Evolutionary conservation across 345 rosid species (phyloP), one percentile per base, ranked within the genome.

Genomic region (Erysimum cheiranthoides): DNA sequence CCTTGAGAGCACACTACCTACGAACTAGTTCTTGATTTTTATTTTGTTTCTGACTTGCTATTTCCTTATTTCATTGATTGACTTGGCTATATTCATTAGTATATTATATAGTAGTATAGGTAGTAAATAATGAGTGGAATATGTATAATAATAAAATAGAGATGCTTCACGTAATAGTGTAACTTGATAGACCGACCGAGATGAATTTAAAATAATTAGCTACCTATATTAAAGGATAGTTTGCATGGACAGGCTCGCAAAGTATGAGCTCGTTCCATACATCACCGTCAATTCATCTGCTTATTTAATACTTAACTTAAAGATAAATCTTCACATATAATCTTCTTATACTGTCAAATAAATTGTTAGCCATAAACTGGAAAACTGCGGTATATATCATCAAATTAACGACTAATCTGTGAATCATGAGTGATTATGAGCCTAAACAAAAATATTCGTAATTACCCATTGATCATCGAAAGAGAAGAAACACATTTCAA

Each of bases 171-270:
- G 51, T 53, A 52, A 27, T 39, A 54, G 53, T 68, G 73, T 54
- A n/a, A 12, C 53, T 68, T 54, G 73, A 42, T 51, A 12, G 8
- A 39, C 51, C 54, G 62, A 68, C 61, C 50, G 18, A 54, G 31
- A 28, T 68, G 25, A 27, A 7, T 27, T n/a, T 53, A 27, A 28
- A 25, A 30, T 40, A 54, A 11, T 60, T 35, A 11, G 36, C 35
- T 38, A 34, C 62, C 39, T 21, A 10, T 50, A 43, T 70, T 30
- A 1, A 57, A 17, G 18, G 64, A 54, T 42, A 31, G 14, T 70
- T 43, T 57, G 54, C 54, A 57, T 70, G 43, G 43, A 56, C 73
- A 39, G 53, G 9, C 73, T 56, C 63, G 17, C 73, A 54, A 54
- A 28, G 31, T 39, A 3, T 28, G 31, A 18, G 7, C 12, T 54